Conservation (phyloP, 257 asterid genomes). For the Coffea eugenioides region DNA sequence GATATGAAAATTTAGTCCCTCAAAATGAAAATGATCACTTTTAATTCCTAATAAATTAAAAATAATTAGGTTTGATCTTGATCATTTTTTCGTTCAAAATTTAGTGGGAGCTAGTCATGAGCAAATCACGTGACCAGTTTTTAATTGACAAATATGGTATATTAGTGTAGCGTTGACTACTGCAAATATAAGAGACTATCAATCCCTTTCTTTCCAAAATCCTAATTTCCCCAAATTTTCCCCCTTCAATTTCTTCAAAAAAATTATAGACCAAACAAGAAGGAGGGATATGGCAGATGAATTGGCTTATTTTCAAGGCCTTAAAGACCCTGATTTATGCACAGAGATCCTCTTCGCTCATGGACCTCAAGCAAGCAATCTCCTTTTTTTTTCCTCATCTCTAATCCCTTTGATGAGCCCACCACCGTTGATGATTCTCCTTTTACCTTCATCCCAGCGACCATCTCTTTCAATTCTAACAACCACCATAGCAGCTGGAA, state of each 20-base stretch:
- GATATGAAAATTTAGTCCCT: too few species aligned
- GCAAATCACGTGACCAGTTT: too few species aligned
- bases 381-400: constrained; percentile 54
- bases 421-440: not conserved
- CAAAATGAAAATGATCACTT: too few species aligned
- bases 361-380: constrained; percentile 80
- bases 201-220: not conserved
- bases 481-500: constrained; percentile 15
- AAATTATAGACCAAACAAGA: not conserved
- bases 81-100: too few species aligned
- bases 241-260: not conserved
- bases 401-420: constrained; percentile 21
- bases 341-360: constrained; percentile 89
- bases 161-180: too few species aligned
- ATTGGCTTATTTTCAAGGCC: constrained; percentile 84
- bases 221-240: not conserved
- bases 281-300: constrained; percentile 91
- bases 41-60: too few species aligned
- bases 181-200: not conserved
- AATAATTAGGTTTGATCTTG: too few species aligned
- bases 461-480: not conserved
- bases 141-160: too few species aligned
- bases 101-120: too few species aligned
- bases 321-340: constrained; percentile 81
- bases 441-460: constrained; percentile 9